Base-by-base conservation (phyloP, 495 filamentous ascomycete genomes). In the Hyaloscypha finlandica region DNA sequence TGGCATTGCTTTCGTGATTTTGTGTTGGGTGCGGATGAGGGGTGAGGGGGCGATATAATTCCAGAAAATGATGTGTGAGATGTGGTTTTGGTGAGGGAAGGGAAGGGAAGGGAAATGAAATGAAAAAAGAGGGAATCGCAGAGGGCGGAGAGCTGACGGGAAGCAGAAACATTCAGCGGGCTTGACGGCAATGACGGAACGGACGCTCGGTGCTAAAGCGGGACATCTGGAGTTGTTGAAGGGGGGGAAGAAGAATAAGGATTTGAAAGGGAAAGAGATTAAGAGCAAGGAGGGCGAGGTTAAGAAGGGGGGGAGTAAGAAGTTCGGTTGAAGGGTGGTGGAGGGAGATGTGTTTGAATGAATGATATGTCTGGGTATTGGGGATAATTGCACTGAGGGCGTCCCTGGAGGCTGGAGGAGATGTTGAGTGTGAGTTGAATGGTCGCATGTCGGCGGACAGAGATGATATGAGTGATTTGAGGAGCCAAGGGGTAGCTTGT, bases 201-300 rank as follows among this genome's bases (percentile, higher is more conserved):
- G 85, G 65, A 83, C 75, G 70, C 80, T 93, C 29, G 90, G 87
- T 6, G 78, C 84, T 56, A 88, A 86, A 73, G 90, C 89, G 51
- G 90, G 90, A 6, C 90, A 93, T 83, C 70, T 92, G 68, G 90
- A 93, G 75, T 48, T 92, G 75, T 73, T 92, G 66, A 78, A 81
- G 66, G 88, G 86, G 4, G 88, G 85, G 12, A 90, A 89, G 83
- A 89, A 86, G 78, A 81, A 85, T 63, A 78, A 77, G 42, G 73
- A 79, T 61, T 65, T 63, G 60, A 78, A 78, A 54, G 73, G 73
- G 70, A 74, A 75, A 67, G 65, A 61, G 59, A 59, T 51, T 55
- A 67, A 68, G 61, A 68, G 64, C 16, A 68, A 67, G 20, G 59
- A 62, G 60, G 67, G 30, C 4, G 68, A 70, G 65, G 65, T 65